Base-by-base conservation (phyloP, 75 land plant species). In the Isoetes taiwanensis region DNA sequence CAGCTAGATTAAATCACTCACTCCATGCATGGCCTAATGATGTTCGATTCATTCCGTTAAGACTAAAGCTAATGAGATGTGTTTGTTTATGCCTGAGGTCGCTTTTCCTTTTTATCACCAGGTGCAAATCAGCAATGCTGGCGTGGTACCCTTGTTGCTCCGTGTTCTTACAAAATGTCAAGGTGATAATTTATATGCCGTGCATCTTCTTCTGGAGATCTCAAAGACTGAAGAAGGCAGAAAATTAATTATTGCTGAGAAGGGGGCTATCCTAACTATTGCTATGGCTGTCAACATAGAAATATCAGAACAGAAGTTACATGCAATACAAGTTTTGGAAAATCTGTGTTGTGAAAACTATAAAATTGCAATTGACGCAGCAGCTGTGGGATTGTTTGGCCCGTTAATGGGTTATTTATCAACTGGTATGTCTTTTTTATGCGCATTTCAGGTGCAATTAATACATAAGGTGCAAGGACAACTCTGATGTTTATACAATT, bases 121-220 rank as follows among this genome's bases (percentile, higher is more conserved):
- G 67, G 38, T 63, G 12, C 48, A 16, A 2, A 64, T 64, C 34
- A 29, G 39, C 17, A 64, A 39, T 17, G 67, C 41, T 3, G 67
- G 30, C 28, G 67, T 64, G 25, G 60, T 64, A 25, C 64, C 67
- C 32, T 23, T 40, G 31, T 37, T 64, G 16, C 2, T 64, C 14
- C 67, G 67, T 26, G 34, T 64, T 10, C 48, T 64, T n/a, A 32
- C 31, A 40, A 64, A 41, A 30, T 43, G 38, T 25, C 67, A 53
- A 32, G 67, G 66, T 20, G 65, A 34, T 19, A 37, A 59, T 59
- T 43, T 43, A 3, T 63, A 54, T 35, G 55, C 67, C 4, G 43
- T 64, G 1, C 64, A 59, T 32, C 67, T 64, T 59, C 67, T 64
- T 39, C 48, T 63, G 67, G 67, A 64, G 38, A 34, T 64, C 19